Conservation (phyloP, 768 basidiomycete genomes). For the Suillus spraguei region DNA sequence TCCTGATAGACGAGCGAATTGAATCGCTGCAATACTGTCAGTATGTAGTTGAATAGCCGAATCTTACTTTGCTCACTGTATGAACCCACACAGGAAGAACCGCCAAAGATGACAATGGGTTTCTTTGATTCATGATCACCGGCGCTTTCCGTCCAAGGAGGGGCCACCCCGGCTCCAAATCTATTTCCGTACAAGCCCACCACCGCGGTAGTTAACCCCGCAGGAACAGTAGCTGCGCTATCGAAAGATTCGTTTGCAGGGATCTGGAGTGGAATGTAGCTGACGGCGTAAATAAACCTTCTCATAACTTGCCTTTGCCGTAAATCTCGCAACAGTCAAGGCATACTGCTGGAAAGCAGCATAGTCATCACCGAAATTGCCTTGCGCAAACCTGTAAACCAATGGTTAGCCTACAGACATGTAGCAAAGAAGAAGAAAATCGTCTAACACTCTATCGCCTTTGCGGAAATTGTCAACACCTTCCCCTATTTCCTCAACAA, state of each 20-base stretch:
- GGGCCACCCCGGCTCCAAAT: constrained; percentile 41
- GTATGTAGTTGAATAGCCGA: constrained; percentile 11
- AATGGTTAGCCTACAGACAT: constrained; percentile 20
- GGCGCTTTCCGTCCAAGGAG: constrained; percentile 37
- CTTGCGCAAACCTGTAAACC: constrained; percentile 33
- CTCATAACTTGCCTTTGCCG: constrained; percentile 38
- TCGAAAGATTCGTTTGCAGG: constrained; percentile 47
- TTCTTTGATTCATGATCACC: constrained; percentile 42
- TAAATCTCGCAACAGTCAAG: constrained; percentile 31
- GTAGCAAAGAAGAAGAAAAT: neutral
- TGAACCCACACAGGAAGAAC: constrained; percentile 50
- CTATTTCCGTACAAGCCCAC: constrained; percentile 45
- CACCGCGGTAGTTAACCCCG: constrained; percentile 47
- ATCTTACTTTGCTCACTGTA: constrained; percentile 34
- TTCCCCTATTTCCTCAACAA: constrained; percentile 41
- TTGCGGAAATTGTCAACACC: constrained; percentile 36
- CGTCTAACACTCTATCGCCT: constrained; percentile 44
- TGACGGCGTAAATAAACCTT: too few relatives aligned
- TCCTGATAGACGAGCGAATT: constrained; percentile 42
- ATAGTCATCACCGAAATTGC: constrained; percentile 28
- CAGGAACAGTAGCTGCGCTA: constrained; percentile 48
- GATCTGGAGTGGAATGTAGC: constrained; percentile 33
- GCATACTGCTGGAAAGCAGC: constrained; percentile 45
- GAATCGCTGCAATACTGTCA: constrained; percentile 31
- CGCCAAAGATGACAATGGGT: constrained; percentile 50